Conservation (phyloP, 1,139 yeast genomes). For the Nakaseomyces glabratus region DNA sequence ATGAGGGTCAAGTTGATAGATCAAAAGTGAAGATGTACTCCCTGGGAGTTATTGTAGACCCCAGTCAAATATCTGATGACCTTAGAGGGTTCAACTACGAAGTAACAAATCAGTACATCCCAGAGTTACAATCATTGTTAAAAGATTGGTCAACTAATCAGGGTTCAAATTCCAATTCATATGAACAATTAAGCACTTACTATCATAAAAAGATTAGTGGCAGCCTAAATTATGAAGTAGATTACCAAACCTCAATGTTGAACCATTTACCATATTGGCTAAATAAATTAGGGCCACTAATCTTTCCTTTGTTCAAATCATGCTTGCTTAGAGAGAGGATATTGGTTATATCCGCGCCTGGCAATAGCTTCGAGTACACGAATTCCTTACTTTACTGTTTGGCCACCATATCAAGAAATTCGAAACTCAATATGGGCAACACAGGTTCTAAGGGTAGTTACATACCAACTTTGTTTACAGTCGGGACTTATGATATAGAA, state of each 20-base stretch:
- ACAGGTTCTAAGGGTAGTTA: slow-evolving; percentile 15
- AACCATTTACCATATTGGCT: slow-evolving; percentile 24
- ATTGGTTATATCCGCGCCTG: slow-evolving; percentile 42
- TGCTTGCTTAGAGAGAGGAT: slow-evolving; percentile 55
- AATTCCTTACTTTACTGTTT: slow-evolving; percentile 43
- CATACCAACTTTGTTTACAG: slow-evolving; percentile 50
- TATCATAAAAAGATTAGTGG: slow-evolving; percentile 1
- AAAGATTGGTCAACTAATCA: slow-evolving; percentile 24
- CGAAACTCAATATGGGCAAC: background rate
- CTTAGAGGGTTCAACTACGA: background rate
- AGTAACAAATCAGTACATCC: background rate
- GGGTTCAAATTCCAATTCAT: slow-evolving; percentile 16
- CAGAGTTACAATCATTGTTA: slow-evolving; percentile 36
- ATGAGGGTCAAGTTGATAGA: slow-evolving; percentile 35
- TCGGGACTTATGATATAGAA: slow-evolving; percentile 39
- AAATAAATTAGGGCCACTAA: slow-evolving; percentile 54
- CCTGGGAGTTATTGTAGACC: slow-evolving; percentile 51
- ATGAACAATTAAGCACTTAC: slow-evolving; percentile 32
- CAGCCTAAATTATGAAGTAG: background rate
- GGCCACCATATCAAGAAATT: slow-evolving; percentile 10
- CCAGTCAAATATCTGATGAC: background rate
- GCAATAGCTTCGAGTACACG: slow-evolving; percentile 34
- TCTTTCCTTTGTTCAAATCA: slow-evolving; percentile 63
- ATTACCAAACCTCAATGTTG: slow-evolving; percentile 17
- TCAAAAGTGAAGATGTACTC: slow-evolving; percentile 55